These are phyloP conservation scores for Colletotrichum aenigma DNA, from an alignment of 2,329 filamentous ascomycete genomes.

Conservation along the genomic window DNA sequence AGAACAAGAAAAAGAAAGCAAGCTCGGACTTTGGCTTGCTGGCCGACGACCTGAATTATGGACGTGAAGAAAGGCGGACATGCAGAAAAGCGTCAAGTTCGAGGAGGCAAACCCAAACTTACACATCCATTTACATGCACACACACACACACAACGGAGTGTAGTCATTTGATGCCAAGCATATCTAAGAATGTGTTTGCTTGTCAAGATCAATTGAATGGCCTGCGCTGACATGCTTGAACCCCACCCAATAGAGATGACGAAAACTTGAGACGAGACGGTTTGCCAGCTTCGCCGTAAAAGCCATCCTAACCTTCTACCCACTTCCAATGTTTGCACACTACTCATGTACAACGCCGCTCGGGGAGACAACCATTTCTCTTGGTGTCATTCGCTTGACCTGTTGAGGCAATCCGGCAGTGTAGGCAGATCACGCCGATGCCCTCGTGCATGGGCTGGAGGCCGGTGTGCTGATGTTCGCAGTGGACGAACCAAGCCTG, in stretches of 20 bases:
- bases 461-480: not conserved
- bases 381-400: not conserved
- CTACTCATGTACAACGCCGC: not conserved
- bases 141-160: not conserved
- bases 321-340: not conserved
- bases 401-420: not conserved
- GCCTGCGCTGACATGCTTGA: not conserved
- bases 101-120: not conserved
- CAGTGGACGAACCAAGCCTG: constrained; percentile 11
- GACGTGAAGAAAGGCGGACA: not conserved
- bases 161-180: not conserved
- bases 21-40: not conserved
- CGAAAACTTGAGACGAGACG: not conserved
- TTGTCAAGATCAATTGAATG: not conserved
- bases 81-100: not conserved
- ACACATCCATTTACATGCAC: not conserved
- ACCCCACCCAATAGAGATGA: not conserved
- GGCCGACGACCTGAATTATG: no score
- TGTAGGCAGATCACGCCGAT: not conserved
- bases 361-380: not conserved
- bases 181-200: not conserved
- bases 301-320: not conserved
- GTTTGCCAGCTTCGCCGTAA: not conserved
- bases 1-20: not conserved
- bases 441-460: not conserved